Evolutionary conservation across 176 grass and related monocot genomes (phyloP), one percentile per base, ranked within the genome.

Genomic region (Oryza officinalis): DNA sequence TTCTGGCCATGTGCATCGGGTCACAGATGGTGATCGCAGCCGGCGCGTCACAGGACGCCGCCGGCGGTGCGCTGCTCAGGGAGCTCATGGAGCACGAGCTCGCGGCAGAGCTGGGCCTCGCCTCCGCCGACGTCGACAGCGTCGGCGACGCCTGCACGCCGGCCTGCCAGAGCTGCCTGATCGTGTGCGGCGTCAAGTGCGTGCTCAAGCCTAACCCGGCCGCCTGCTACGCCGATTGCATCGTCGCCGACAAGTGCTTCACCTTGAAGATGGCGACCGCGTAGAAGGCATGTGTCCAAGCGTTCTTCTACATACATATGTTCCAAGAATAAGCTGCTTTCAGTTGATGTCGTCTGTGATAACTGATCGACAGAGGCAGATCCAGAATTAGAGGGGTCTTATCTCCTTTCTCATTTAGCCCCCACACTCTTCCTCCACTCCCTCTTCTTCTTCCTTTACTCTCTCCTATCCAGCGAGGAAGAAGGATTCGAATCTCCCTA

Each of bases 141-240:
- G 63, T 67, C 12, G 17, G 30, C 15, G 80, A 63, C n/a, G 1
- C 52, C 20, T 75, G 81, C 71, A 2, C 65, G 14, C 10, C 8
- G 43, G 61, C 30, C 5, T 84, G 81, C 81, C 72, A 84, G 81
- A 50, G 22, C 13, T 75, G 81, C 30, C 61, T 75, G 41, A 35
- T 67, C 28, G 7, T 52, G 40, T 83, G 81, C 71, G 40, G 71
- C 1, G 31, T 66, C 60, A 35, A n/a, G 41, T 83, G 81, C 22
- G 41, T 83, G 40, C 71, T 75, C 40, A 35, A 2, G 13, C 15
- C 23, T 30, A 63, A 25, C 2, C 71, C 71, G 4, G 6, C 46
- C 40, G 13, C 71, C 71, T 83, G 81, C 70, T 74, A 35, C 59
- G 40, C 20, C 57, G 73, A 65, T 40, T 83, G 81, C 81, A 65